phyloP scores from a whole-genome alignment of 441 rosid species.

The Codiaeum variegatum region DNA sequence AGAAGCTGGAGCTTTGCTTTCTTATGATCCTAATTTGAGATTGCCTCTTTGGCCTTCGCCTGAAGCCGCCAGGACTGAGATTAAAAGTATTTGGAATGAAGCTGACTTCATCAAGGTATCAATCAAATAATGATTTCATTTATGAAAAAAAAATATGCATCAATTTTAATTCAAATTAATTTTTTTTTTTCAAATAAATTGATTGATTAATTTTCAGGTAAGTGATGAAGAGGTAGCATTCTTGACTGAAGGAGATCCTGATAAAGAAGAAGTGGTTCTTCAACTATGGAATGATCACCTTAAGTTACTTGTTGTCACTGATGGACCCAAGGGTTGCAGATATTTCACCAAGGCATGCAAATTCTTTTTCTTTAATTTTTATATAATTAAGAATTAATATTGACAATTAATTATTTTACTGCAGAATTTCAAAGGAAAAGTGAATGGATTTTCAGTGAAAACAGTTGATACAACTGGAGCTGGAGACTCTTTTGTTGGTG shows the following conservation, averaged over 20 bases:
- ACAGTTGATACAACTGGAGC: slow-evolving; percentile 72
- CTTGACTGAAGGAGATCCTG: slow-evolving; percentile 44
- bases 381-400: no score
- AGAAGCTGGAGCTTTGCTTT: slow-evolving; percentile 50
- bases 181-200: no score
- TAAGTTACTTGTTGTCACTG: slow-evolving; percentile 61
- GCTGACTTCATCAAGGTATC: slow-evolving; percentile 61
- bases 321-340: slow-evolving; percentile 72
- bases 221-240: slow-evolving; percentile 62
- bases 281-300: slow-evolving; percentile 51
- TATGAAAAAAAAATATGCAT: no score
- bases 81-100: slow-evolving; percentile 60
- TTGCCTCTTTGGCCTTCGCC: slow-evolving; percentile 67
- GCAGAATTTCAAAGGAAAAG: slow-evolving; percentile 54
- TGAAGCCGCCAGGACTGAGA: slow-evolving; percentile 50
- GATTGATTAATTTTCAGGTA: slow-evolving; percentile 22
- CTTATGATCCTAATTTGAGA: slow-evolving; percentile 69
- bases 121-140: background rate
- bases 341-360: slow-evolving; percentile 49
- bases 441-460: slow-evolving; percentile 49
- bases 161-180: no score
- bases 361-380: no score
- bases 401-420: no score
- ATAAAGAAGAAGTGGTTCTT: slow-evolving; percentile 52
- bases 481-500: slow-evolving; percentile 73